These are phyloP conservation scores for Calendula officinalis DNA, from an alignment of 129 eudicot genomes.

Conservation along the genomic window DNA sequence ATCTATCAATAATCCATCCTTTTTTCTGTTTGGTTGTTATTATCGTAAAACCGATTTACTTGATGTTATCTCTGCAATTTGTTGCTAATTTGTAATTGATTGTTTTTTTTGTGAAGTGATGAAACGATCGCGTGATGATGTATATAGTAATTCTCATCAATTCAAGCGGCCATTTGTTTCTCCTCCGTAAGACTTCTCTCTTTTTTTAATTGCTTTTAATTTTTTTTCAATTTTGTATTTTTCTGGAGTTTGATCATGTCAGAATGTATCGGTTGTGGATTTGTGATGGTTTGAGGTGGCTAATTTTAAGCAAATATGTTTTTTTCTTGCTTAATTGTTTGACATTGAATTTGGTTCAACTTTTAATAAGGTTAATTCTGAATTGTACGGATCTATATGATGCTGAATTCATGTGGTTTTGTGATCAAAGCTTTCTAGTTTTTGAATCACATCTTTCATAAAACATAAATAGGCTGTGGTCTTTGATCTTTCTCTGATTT, in stretches of 20 bases:
- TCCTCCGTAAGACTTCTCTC: conserved; percentile 59
- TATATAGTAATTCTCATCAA: conserved; percentile 52
- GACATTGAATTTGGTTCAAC: too few relatives aligned
- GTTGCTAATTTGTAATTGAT: conserved; percentile 10
- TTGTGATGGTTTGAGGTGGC: background rate
- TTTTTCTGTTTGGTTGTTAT: background rate
- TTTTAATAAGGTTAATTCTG: background rate
- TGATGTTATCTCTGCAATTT: background rate
- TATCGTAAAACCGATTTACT: conserved; percentile 24
- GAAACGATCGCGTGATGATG: conserved; percentile 91
- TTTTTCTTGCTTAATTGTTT: too few relatives aligned
- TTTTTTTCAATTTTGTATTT: background rate
- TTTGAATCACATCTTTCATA: conserved; percentile 8
- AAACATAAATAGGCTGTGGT: conserved; percentile 4
- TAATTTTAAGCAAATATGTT: background rate
- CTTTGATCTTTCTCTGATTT: conserved; percentile 21
- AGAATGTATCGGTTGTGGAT: background rate
- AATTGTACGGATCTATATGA: conserved; percentile 15
- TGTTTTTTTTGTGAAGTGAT: conserved; percentile 43
- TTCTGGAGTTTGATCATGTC: background rate
- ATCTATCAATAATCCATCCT: background rate
- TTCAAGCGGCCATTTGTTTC: conserved; percentile 85
- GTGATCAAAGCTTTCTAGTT: conserved; percentile 12
- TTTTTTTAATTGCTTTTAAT: background rate
- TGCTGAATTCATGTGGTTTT: background rate